Evolutionary conservation across 1,284 basidiomycete species (phyloP).

Genomic region (Austropuccinia psidii): DNA sequence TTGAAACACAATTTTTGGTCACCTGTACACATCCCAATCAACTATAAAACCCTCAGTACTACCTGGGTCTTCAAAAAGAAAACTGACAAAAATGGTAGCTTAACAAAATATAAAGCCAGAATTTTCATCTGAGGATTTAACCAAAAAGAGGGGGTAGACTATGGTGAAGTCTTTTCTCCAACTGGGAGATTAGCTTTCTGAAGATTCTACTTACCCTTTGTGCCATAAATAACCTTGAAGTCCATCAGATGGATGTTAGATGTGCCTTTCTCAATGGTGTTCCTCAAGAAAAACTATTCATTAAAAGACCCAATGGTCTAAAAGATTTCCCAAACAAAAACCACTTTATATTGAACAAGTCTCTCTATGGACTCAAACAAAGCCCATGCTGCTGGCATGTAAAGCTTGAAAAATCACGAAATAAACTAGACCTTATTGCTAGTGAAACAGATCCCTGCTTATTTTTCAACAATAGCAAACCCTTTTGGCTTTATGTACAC

Average conservation of each 20-base stretch:
- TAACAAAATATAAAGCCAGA: neutral
- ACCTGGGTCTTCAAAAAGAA: neutral
- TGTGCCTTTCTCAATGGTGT: neutral
- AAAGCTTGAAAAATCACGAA: neutral
- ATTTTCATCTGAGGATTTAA: neutral
- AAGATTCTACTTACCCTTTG: neutral
- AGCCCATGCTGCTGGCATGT: neutral
- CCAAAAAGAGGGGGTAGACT: neutral
- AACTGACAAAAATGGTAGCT: neutral
- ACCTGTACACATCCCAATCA: neutral
- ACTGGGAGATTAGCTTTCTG: neutral
- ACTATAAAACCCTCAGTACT: neutral
- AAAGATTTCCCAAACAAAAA: neutral
- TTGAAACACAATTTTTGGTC: neutral
- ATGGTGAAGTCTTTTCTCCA: neutral
- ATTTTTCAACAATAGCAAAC: neutral
- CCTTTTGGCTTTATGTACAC: neutral
- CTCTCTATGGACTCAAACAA: constrained; percentile 9
- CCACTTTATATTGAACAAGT: neutral
- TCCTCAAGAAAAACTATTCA: neutral
- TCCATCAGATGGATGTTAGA: constrained; percentile 16
- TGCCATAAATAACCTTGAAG: neutral
- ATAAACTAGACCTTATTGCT: neutral
- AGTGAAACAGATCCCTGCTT: neutral
- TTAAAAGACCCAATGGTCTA: neutral